Conservation (phyloP, 2,329 filamentous ascomycete genomes). For the Cladophialophora exuberans region DNA sequence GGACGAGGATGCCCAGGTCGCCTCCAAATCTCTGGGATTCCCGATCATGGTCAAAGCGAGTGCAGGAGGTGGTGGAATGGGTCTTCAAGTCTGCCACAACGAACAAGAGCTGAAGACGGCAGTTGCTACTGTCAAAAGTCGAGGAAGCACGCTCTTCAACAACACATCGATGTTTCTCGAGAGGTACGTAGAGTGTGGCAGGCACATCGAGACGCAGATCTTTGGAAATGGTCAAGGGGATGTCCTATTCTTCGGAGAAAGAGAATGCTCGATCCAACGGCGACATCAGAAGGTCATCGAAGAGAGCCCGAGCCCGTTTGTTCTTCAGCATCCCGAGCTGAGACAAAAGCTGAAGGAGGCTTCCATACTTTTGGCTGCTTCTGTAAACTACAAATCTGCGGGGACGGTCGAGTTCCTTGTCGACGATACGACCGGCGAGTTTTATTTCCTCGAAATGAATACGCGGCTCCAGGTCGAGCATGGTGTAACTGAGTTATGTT, state of each 20-base stretch:
- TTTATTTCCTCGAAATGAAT: slow-evolving; percentile 60
- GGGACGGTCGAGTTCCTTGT: slow-evolving; percentile 91
- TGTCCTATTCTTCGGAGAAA: slow-evolving; percentile 78
- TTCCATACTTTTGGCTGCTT: slow-evolving; percentile 67
- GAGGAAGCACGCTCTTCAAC: slow-evolving; percentile 78
- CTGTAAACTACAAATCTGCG: slow-evolving; percentile 73
- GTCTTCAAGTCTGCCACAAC: slow-evolving; percentile 73
- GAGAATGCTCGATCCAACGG: slow-evolving; percentile 85
- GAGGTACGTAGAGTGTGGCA: slow-evolving; percentile 55
- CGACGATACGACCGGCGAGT: slow-evolving; percentile 77
- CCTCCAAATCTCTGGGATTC: slow-evolving; percentile 50
- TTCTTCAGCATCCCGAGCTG: slow-evolving; percentile 57
- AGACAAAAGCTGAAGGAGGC: slow-evolving; percentile 65
- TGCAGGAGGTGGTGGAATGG: slow-evolving; percentile 80
- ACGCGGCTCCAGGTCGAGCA: slow-evolving; percentile 57
- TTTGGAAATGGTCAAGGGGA: slow-evolving; percentile 81
- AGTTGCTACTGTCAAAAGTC: slow-evolving; percentile 71
- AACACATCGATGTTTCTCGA: slow-evolving; percentile 84
- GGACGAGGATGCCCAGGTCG: slow-evolving; percentile 49
- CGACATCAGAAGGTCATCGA: slow-evolving; percentile 90
- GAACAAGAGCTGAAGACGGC: slow-evolving; percentile 71
- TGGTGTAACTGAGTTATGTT: slow-evolving; percentile 60
- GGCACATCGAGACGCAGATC: slow-evolving; percentile 85
- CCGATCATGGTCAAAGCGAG: slow-evolving; percentile 72
- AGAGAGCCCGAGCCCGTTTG: slow-evolving; percentile 78